Conservation (phyloP, 768 basidiomycete genomes). For the Auricularia sp. region DNA sequence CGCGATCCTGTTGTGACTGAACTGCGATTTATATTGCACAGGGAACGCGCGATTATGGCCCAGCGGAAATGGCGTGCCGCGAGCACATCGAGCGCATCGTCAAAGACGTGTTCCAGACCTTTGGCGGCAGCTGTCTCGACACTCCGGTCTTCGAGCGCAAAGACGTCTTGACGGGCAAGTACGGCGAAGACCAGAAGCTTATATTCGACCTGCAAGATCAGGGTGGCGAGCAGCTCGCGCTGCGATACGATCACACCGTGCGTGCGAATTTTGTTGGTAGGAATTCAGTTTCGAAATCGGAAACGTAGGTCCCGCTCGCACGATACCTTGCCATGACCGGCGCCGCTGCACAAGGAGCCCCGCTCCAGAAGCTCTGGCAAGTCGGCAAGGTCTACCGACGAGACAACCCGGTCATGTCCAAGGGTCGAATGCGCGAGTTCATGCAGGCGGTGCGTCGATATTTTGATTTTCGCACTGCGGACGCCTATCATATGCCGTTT, state of each 20-base stretch:
- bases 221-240: constrained; percentile 89
- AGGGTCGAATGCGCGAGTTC: constrained; percentile 98
- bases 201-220: constrained; percentile 98
- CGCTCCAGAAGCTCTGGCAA: constrained; percentile 85
- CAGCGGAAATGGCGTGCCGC: constrained; percentile 85
- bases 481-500: too few species aligned
- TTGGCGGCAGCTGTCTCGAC: constrained; percentile 87
- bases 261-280: constrained; percentile 8
- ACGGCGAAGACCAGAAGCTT: constrained; percentile 94
- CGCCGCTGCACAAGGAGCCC: constrained; percentile 39
- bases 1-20: constrained; percentile 3
- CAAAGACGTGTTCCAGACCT: constrained; percentile 77
- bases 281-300: not conserved
- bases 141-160: constrained; percentile 98
- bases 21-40: constrained; percentile 24
- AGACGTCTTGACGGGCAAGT: constrained; percentile 91
- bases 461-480: too few species aligned
- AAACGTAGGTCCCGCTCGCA: constrained; percentile 75
- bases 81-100: constrained; percentile 84
- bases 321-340: constrained; percentile 93
- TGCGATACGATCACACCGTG: constrained; percentile 92
- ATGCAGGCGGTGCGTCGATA: constrained; percentile 81
- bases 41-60: constrained; percentile 94
- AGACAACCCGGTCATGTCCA: constrained; percentile 94
- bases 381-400: constrained; percentile 97